phyloP scores from a whole-genome alignment of 2,329 filamentous ascomycete genomes.

The Aureobasidium uvarum region DNA sequence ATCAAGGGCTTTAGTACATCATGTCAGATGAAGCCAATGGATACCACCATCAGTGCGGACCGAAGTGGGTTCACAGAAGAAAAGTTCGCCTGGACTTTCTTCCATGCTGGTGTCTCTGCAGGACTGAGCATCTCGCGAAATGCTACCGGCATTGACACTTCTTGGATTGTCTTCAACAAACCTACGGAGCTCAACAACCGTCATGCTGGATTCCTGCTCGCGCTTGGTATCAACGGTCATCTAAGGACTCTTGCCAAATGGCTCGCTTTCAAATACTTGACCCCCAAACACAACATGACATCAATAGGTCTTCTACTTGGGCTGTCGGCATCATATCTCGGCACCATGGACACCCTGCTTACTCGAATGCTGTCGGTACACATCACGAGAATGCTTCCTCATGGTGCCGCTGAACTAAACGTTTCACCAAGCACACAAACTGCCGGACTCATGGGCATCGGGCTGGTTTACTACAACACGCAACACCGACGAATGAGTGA shows the following conservation, averaged over 20 bases:
- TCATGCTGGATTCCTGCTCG: conserved; percentile 92
- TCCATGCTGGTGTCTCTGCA: conserved; percentile 92
- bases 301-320: conserved; percentile 93
- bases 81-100: conserved; percentile 97
- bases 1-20: conserved; percentile 89
- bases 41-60: conserved; percentile 91
- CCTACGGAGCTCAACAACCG: conserved; percentile 88
- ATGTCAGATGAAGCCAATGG: conserved; percentile 86
- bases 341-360: conserved; percentile 95
- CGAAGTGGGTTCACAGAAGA: conserved; percentile 86
- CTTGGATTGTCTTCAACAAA: conserved; percentile 99
- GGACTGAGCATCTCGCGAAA: conserved; percentile 86
- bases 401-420: conserved; percentile 90
- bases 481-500: conserved; percentile 99
- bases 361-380: conserved; percentile 92
- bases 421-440: conserved; percentile 91
- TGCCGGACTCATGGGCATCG: conserved; percentile 95
- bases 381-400: conserved; percentile 88
- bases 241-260: conserved; percentile 93
- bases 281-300: conserved; percentile 98
- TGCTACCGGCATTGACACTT: conserved; percentile 93
- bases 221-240: conserved; percentile 89
- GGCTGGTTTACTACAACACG: conserved; percentile 87
- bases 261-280: conserved; percentile 98
- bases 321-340: conserved; percentile 87